These are phyloP conservation scores for Globisporangium nunn DNA, from an alignment of 352 stramenopile species.

Conservation along the genomic window DNA sequence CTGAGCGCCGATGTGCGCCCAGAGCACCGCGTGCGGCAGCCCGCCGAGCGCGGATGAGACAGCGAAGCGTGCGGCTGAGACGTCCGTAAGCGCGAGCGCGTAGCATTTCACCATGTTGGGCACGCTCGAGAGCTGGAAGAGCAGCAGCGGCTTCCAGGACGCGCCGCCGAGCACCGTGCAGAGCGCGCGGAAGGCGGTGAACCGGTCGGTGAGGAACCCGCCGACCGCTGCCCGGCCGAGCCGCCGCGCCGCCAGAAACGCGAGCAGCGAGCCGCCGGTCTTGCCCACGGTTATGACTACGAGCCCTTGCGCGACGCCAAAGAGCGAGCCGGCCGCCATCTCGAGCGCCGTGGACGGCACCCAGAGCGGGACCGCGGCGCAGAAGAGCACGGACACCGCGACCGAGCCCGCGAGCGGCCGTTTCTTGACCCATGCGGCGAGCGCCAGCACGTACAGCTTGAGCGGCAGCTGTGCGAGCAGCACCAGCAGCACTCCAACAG, in stretches of 20 bases:
- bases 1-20: conserved; percentile 64
- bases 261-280: conserved; percentile 54
- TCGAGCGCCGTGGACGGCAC: conserved; percentile 61
- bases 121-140: conserved; percentile 74
- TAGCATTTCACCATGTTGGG: conserved; percentile 80
- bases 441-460: conserved; percentile 30
- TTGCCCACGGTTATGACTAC: conserved; percentile 62
- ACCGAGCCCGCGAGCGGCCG: conserved; percentile 49
- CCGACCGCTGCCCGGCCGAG: conserved; percentile 57
- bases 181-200: conserved; percentile 65
- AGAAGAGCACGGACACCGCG: conserved; percentile 44
- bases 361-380: conserved; percentile 60
- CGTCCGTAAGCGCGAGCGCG: conserved; percentile 64
- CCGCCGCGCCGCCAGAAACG: conserved; percentile 48
- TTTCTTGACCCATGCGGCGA: conserved; percentile 38
- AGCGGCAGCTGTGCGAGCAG: conserved; percentile 41
- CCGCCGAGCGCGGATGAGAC: conserved; percentile 49
- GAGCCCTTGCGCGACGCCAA: conserved; percentile 41
- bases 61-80: conserved; percentile 45
- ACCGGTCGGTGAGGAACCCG: conserved; percentile 49
- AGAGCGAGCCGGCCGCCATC: conserved; percentile 57
- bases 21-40: conserved; percentile 55
- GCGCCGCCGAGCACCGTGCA: conserved; percentile 49
- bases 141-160: conserved; percentile 71
- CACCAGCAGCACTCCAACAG: conserved; percentile 4